These are phyloP conservation scores for Lasiodiplodia citricola DNA, from an alignment of 2,329 filamentous ascomycete genomes.

Conservation along the genomic window DNA sequence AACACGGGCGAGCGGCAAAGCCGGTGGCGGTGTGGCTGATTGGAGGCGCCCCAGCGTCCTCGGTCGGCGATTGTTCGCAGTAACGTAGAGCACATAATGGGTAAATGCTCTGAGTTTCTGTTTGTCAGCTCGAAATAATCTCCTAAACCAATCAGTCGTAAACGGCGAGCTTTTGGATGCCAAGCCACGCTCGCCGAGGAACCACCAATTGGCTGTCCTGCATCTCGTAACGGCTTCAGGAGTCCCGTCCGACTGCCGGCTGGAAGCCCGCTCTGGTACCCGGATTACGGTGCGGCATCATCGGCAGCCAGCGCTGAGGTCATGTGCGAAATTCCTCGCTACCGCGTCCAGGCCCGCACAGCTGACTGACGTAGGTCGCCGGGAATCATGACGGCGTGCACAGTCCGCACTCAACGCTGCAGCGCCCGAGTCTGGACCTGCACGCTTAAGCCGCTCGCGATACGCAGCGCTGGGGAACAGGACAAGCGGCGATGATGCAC, in stretches of 20 bases:
- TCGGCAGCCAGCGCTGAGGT: conserved; percentile 6
- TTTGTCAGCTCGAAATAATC: not conserved
- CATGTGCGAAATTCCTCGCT: conserved; percentile 13
- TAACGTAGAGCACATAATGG: too few species aligned
- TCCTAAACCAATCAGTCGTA: too few species aligned
- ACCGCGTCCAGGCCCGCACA: not conserved
- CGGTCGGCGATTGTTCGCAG: conserved; percentile 10
- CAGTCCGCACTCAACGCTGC: too few species aligned
- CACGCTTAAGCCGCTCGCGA: not conserved
- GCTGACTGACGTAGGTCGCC: conserved; percentile 1
- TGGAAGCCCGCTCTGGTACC: conserved; percentile 8
- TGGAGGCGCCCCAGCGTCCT: not conserved
- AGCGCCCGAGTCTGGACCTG: not conserved
- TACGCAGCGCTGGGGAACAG: not conserved
- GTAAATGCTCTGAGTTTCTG: not conserved
- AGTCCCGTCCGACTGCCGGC: not conserved
- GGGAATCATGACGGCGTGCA: conserved; percentile 5
- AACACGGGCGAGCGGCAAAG: conserved; percentile 6
- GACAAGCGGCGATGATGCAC: conserved; percentile 15
- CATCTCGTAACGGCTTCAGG: too few species aligned
- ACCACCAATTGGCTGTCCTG: too few species aligned
- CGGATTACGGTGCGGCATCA: conserved; percentile 5
- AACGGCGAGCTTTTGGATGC: too few species aligned
- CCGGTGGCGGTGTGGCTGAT: conserved; percentile 13
- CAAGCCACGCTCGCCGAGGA: too few species aligned